These are phyloP conservation scores for Backusella circina DNA, from an alignment of 192 early-diverging fungal species.

Conservation along the genomic window DNA sequence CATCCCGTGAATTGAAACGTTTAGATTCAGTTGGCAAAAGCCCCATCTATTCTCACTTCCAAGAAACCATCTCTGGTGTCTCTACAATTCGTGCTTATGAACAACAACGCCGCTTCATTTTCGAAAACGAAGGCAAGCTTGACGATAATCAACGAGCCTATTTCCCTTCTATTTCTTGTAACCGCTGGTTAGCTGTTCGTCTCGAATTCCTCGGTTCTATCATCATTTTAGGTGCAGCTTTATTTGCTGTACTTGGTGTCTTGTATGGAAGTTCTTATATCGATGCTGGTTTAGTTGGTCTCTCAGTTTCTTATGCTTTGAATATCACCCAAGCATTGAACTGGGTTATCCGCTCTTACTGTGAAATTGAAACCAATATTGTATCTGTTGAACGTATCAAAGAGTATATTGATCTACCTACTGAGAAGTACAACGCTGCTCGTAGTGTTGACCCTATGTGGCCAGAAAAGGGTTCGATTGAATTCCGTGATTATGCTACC, in stretches of 20 bases:
- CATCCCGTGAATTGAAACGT: constrained; percentile 78
- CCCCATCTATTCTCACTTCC: constrained; percentile 77
- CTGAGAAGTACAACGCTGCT: constrained; percentile 76
- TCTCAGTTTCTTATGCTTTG: constrained; percentile 63
- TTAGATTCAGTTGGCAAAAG: constrained; percentile 77
- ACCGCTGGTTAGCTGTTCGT: constrained; percentile 69
- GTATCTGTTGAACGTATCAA: constrained; percentile 76
- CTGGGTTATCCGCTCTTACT: constrained; percentile 85
- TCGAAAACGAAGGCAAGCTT: constrained; percentile 65
- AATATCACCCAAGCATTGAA: constrained; percentile 80
- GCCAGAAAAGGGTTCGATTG: constrained; percentile 77
- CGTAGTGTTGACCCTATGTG: constrained; percentile 64
- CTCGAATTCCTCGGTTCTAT: constrained; percentile 79
- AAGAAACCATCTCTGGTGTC: constrained; percentile 61
- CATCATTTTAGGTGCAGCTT: constrained; percentile 74
- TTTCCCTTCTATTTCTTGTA: constrained; percentile 67
- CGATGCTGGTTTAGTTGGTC: constrained; percentile 69
- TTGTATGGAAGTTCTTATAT: constrained; percentile 44
- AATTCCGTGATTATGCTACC: constrained; percentile 75
- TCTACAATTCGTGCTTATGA: constrained; percentile 72
- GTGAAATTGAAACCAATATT: constrained; percentile 77
- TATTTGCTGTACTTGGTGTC: constrained; percentile 67
- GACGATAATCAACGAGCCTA: constrained; percentile 82
- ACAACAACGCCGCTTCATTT: constrained; percentile 63
- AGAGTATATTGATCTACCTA: constrained; percentile 77